Evolutionary conservation across 2,329 filamentous ascomycete species (phyloP), one percentile per base, ranked within the genome.

Genomic region (Parastagonospora avenae): DNA sequence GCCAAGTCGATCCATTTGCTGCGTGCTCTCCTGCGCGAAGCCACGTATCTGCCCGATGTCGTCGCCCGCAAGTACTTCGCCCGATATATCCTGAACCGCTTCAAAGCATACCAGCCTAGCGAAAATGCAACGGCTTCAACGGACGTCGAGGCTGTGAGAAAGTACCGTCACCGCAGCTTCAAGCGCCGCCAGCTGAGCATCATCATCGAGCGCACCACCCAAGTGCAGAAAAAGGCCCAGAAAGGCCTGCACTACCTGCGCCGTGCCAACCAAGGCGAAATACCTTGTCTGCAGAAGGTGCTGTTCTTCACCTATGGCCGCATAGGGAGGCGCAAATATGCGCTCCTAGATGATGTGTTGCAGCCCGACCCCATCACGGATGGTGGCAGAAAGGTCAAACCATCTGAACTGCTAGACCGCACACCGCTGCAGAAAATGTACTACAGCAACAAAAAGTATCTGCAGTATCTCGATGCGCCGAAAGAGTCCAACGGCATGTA

Each of bases 31-130:
- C 78, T 87, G 33, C 80, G 85, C 52, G 81, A 86, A 72, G 78
- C 77, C 55, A 79, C 80, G 48, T 87, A 87, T 60, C 79, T 87
- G 33, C 84, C 85, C 27, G 84, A 87, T 62, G 76, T 80, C 1
- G 70, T 76, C 50, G 81, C 83, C 33, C 78, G 80, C 56, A 46
- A 58, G 29, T 82, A 80, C 70, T 75, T 83, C 67, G 75, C 74
- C 50, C 62, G 74, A 44, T 75, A 84, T 66, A 71, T 82, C 38
- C 54, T 80, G 30, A 55, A 63, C 31, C 75, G 80, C 54, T 86
- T 82, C 68, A 76, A 77, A 44, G 71, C 76, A 28, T 74, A 77
- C 55, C 67, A 72, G 56, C 68, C 73, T 27, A 28, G 15, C n/a
- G 42, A 63, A 8, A 60, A 67, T 48, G 63, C 61, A 2, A 63